A percentile compares a stretch with the other conserved stretches of the same genome.
phyloP scores from a whole-genome alignment of 2,329 filamentous ascomycete species.

The Colletotrichum liaoningense region DNA sequence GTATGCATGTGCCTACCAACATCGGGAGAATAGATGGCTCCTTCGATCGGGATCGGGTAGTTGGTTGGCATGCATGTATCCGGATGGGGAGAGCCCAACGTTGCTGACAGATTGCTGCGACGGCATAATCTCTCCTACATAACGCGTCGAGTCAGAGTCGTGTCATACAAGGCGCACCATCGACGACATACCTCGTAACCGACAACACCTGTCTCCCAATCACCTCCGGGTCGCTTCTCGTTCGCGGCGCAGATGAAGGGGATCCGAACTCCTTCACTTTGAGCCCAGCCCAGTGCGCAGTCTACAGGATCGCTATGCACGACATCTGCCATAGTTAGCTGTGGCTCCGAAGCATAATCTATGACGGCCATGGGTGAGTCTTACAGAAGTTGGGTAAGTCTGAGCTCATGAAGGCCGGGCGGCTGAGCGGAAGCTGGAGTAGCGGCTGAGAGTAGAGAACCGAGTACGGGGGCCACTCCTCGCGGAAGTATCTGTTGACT shows the following conservation, averaged over 20 bases:
- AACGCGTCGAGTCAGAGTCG: background rate
- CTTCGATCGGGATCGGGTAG: slow-evolving; percentile 78
- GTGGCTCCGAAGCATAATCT: too few relatives aligned
- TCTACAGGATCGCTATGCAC: slow-evolving; percentile 16
- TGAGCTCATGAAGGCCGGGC: slow-evolving; percentile 38
- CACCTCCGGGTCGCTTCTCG: slow-evolving; percentile 81
- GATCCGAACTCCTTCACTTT: slow-evolving; percentile 51
- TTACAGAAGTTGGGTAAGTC: slow-evolving; percentile 35
- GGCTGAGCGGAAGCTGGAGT: slow-evolving; percentile 56
- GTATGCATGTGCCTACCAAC: slow-evolving; percentile 62
- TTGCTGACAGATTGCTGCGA: slow-evolving; percentile 78
- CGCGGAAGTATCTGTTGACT: slow-evolving; percentile 67
- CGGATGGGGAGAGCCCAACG: slow-evolving; percentile 71
- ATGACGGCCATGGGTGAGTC: background rate
- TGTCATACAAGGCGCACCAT: background rate
- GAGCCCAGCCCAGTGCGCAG: slow-evolving; percentile 28
- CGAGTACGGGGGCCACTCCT: slow-evolving; percentile 68
- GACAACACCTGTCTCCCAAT: slow-evolving; percentile 75
- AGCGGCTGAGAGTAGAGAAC: slow-evolving; percentile 66
- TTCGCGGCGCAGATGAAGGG: slow-evolving; percentile 81
- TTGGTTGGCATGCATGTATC: slow-evolving; percentile 59
- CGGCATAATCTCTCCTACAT: slow-evolving; percentile 77
- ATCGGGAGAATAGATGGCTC: slow-evolving; percentile 76
- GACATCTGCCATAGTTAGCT: slow-evolving; percentile 39
- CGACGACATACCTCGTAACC: slow-evolving; percentile 49